These are phyloP conservation scores for Stereocaulon alpinum DNA, from an alignment of 495 filamentous ascomycete species.

Conservation along the genomic window DNA sequence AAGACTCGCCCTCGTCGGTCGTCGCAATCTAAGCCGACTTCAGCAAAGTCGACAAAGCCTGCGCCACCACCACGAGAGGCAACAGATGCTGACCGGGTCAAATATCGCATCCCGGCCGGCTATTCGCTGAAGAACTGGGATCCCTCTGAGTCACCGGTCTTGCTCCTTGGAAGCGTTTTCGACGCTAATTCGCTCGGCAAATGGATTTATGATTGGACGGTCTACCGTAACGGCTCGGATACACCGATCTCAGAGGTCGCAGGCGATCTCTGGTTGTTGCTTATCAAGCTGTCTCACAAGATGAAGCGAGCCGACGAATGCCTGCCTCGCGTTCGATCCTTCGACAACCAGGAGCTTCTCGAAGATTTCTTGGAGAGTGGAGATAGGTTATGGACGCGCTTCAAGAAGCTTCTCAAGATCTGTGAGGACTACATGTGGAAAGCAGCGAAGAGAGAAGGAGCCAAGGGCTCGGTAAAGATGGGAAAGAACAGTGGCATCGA, in stretches of 20 bases:
- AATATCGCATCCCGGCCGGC: conserved; percentile 73
- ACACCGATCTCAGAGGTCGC: conserved; percentile 88
- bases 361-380: conserved; percentile 89
- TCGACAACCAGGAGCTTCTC: conserved; percentile 68
- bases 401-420: conserved; percentile 75
- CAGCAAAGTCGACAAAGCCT: conserved; percentile 28
- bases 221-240: conserved; percentile 76
- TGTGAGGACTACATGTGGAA: conserved; percentile 93
- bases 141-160: conserved; percentile 82
- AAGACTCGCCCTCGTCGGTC: conserved; percentile 38
- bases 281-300: conserved; percentile 94
- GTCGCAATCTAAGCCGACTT: conserved; percentile 39
- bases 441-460: conserved; percentile 54
- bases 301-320: conserved; percentile 84
- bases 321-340: conserved; percentile 57
- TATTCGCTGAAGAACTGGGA: conserved; percentile 99
- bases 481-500: conserved; percentile 89
- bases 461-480: conserved; percentile 61
- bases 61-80: conserved; percentile 50
- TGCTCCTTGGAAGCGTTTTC: conserved; percentile 90
- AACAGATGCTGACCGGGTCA: conserved; percentile 73
- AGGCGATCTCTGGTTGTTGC: conserved; percentile 86
- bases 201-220: conserved; percentile 99
- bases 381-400: conserved; percentile 74
- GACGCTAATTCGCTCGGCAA: conserved; percentile 96